phyloP scores from a whole-genome alignment of 2,329 filamentous ascomycete species.

The Ramularia collo-cygni region DNA sequence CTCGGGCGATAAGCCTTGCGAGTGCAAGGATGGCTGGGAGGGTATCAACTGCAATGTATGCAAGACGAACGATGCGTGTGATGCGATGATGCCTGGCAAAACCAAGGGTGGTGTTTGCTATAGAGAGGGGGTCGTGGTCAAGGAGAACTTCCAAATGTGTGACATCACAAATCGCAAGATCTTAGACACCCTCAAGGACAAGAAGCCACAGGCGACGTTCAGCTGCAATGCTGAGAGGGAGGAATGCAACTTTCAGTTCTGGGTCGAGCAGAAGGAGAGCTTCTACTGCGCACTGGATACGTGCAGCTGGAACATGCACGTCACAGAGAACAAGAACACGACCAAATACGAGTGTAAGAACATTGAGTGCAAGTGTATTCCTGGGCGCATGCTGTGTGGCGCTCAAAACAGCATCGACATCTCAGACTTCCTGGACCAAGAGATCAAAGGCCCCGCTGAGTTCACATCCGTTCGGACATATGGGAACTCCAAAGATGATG shows the following conservation, averaged over 20 bases:
- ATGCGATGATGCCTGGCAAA: constrained; percentile 71
- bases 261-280: constrained; percentile 88
- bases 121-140: constrained; percentile 79
- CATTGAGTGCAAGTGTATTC: constrained; percentile 80
- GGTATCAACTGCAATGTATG: constrained; percentile 98
- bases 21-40: constrained; percentile 88
- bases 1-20: constrained; percentile 57
- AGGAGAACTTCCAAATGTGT: constrained; percentile 96
- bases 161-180: constrained; percentile 97
- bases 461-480: constrained; percentile 63
- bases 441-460: constrained; percentile 78
- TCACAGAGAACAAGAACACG: constrained; percentile 64
- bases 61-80: constrained; percentile 72
- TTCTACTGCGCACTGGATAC: constrained; percentile 90
- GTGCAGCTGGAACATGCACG: constrained; percentile 66
- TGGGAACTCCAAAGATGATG: constrained; percentile 53
- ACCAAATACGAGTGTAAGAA: constrained; percentile 81
- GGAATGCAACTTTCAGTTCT: constrained; percentile 96
- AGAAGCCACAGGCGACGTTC: constrained; percentile 90
- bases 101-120: constrained; percentile 80
- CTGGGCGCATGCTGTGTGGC: constrained; percentile 88
- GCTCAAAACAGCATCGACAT: constrained; percentile 88
- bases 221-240: constrained; percentile 69
- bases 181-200: constrained; percentile 71
- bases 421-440: constrained; percentile 73